Conservation (phyloP, 306 rosid genomes). For the Albizia julibrissin region DNA sequence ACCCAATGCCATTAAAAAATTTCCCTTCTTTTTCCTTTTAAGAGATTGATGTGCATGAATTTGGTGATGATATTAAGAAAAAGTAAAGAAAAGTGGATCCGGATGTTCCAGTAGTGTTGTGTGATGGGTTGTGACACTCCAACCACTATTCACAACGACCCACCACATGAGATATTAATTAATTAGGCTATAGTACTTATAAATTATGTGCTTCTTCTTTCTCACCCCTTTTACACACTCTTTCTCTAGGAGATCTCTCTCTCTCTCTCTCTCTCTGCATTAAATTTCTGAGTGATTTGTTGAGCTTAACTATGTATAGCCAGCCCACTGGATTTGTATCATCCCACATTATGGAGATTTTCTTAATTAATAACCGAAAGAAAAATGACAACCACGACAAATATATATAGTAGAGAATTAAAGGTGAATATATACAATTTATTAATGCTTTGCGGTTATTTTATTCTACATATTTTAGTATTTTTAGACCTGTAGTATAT, state of each 20-base stretch:
- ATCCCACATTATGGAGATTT: background rate
- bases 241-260: background rate
- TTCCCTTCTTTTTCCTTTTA: background rate
- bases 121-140: background rate
- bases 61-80: background rate
- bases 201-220: background rate
- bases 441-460: too few species aligned
- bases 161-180: background rate
- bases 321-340: background rate
- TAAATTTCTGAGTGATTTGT: background rate
- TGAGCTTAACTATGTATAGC: background rate
- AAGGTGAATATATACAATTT: background rate
- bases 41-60: background rate
- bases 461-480: too few species aligned
- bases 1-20: background rate
- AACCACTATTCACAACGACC: background rate
- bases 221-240: background rate
- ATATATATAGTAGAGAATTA: background rate
- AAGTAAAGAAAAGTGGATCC: background rate
- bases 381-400: background rate
- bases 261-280: background rate
- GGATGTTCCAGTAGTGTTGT: background rate
- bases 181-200: background rate
- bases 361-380: background rate
- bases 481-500: too few species aligned